Evolutionary conservation across 306 rosid genomes (phyloP).

Genomic region (Gastrolobium bilobum): DNA sequence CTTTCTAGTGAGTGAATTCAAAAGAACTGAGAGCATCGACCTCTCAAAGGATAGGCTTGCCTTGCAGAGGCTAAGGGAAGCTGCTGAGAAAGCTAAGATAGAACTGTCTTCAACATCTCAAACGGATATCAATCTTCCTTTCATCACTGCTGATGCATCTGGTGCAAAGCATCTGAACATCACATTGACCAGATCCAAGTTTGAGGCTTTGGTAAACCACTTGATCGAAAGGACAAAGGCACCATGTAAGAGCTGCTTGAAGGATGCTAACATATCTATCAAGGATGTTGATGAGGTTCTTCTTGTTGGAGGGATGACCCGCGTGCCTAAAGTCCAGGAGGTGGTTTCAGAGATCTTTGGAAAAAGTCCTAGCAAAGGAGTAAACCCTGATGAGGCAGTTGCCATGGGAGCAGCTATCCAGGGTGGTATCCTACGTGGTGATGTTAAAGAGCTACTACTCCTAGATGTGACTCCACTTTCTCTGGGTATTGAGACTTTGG

Average conservation of each 20-base stretch:
- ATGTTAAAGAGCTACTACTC: conserved; percentile 86
- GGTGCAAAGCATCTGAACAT: conserved; percentile 91
- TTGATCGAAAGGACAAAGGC: conserved; percentile 81
- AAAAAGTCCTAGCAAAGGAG: conserved; percentile 87
- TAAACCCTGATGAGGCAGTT: conserved; percentile 92
- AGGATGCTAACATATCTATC: conserved; percentile 75
- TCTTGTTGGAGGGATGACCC: conserved; percentile 92
- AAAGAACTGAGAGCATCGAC: conserved; percentile 74
- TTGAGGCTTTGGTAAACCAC: conserved; percentile 71
- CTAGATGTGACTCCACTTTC: conserved; percentile 87
- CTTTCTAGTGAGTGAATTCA: conserved; percentile 77
- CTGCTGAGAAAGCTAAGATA: conserved; percentile 92
- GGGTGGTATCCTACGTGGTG: conserved; percentile 93
- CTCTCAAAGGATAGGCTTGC: conserved; percentile 87
- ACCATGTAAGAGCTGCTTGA: conserved; percentile 84
- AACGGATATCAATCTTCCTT: conserved; percentile 85
- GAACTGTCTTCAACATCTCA: conserved; percentile 89
- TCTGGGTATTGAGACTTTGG: conserved; percentile 86
- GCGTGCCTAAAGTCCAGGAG: conserved; percentile 91
- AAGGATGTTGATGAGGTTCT: conserved; percentile 91
- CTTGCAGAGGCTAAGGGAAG: conserved; percentile 88
- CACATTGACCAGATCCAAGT: conserved; percentile 79
- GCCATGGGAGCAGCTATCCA: conserved; percentile 91
- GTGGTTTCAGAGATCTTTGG: conserved; percentile 76
- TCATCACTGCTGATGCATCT: conserved; percentile 88